Percentiles rank a stretch among this genome's conserved stretches.
phyloP scores from a whole-genome alignment of 2,329 filamentous ascomycete species.

The Orbilia blumenaviensis region DNA sequence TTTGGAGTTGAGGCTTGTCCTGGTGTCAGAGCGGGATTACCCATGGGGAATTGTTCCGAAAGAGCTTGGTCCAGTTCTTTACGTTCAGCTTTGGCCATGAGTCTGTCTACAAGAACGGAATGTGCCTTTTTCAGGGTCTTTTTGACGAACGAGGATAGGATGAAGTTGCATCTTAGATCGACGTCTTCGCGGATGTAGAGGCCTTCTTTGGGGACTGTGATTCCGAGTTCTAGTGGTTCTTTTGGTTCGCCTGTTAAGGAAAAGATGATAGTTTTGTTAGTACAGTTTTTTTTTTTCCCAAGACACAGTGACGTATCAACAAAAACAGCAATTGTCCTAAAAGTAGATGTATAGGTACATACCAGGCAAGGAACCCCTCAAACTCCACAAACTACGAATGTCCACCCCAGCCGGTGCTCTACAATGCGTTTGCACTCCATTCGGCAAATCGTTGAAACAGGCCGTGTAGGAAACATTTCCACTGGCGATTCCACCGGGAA shows the following conservation, averaged over 20 bases:
- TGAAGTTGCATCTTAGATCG: slow-evolving; percentile 79
- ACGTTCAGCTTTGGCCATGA: slow-evolving; percentile 66
- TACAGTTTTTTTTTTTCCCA: too few relatives aligned
- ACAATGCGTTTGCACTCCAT: slow-evolving; percentile 81
- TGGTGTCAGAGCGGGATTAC: background rate
- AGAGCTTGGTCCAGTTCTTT: slow-evolving; percentile 58
- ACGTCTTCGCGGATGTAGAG: slow-evolving; percentile 87
- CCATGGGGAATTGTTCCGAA: slow-evolving; percentile 25
- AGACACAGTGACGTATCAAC: too few relatives aligned
- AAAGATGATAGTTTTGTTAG: too few relatives aligned
- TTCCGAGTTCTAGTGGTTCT: slow-evolving; percentile 72
- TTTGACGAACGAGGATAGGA: slow-evolving; percentile 80
- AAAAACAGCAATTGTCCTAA: too few relatives aligned
- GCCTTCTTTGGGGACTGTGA: slow-evolving; percentile 72
- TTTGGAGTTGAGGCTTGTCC: background rate
- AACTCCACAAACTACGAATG: slow-evolving; percentile 78
- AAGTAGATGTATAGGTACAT: background rate
- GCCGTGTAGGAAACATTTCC: slow-evolving; percentile 80
- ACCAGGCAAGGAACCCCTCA: slow-evolving; percentile 73
- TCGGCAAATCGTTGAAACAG: slow-evolving; percentile 78
- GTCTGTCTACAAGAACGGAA: slow-evolving; percentile 72
- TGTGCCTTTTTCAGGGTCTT: slow-evolving; percentile 82
- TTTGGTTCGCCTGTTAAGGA: slow-evolving; percentile 74
- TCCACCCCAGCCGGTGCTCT: slow-evolving; percentile 84
- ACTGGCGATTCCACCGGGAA: slow-evolving; percentile 72